These are phyloP conservation scores for Talaromyces sp. DNA, from an alignment of 2,329 filamentous ascomycete genomes.

Conservation along the genomic window DNA sequence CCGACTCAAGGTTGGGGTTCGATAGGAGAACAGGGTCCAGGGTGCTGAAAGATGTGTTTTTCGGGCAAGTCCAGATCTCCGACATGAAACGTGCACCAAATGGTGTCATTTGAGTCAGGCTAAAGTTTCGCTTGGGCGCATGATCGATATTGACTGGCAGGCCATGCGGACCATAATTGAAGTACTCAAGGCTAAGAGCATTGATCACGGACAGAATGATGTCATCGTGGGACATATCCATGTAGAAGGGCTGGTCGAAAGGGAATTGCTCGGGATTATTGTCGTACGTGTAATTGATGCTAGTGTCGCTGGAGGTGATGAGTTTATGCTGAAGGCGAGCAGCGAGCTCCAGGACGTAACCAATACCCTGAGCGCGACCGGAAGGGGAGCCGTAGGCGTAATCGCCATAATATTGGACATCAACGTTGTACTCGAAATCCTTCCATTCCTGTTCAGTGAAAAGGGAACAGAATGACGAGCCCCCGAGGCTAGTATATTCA, in stretches of 20 bases:
- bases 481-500: slow-evolving; percentile 54
- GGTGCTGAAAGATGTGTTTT: slow-evolving; percentile 26
- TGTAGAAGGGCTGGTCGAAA: slow-evolving; percentile 53
- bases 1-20: slow-evolving; percentile 28
- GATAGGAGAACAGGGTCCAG: slow-evolving; percentile 37
- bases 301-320: slow-evolving; percentile 53
- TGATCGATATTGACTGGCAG: slow-evolving; percentile 32
- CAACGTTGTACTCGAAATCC: slow-evolving; percentile 58
- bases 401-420: slow-evolving; percentile 54
- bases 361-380: slow-evolving; percentile 57
- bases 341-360: slow-evolving; percentile 56
- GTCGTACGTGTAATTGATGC: slow-evolving; percentile 55
- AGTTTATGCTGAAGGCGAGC: slow-evolving; percentile 52
- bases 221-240: slow-evolving; percentile 59
- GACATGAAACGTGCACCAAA: slow-evolving; percentile 60
- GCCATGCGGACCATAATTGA: slow-evolving; percentile 38
- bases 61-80: slow-evolving; percentile 58
- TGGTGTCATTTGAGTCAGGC: slow-evolving; percentile 55
- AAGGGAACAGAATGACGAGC: slow-evolving; percentile 56
- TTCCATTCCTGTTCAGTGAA: slow-evolving; percentile 60
- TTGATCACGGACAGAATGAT: slow-evolving; percentile 55
- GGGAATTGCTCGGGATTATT: slow-evolving; percentile 52
- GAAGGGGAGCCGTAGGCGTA: slow-evolving; percentile 54
- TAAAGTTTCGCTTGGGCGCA: slow-evolving; percentile 53
- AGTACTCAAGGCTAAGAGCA: slow-evolving; percentile 59